phyloP scores from a whole-genome alignment of 1,284 basidiomycete species.

The Leccinum griseonigrum region DNA sequence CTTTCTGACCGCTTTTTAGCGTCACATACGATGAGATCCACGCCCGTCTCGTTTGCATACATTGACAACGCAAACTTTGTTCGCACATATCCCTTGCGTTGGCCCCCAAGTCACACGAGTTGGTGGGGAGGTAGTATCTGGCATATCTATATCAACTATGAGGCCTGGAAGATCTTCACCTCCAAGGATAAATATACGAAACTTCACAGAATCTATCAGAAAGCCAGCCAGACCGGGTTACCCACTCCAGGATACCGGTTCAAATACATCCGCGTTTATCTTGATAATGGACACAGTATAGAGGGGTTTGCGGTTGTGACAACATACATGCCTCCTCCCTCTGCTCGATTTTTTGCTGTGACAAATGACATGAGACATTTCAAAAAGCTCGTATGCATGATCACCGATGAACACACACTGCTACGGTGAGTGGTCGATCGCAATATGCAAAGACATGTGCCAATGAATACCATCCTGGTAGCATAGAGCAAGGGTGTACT shows the following conservation, averaged over 20 bases:
- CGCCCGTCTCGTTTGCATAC: neutral
- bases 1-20: neutral
- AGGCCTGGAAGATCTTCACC: constrained; percentile 2
- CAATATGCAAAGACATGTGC: neutral
- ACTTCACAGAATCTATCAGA: neutral
- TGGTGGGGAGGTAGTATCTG: neutral
- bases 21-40: neutral
- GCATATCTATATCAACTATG: neutral
- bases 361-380: neutral
- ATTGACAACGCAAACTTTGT: neutral
- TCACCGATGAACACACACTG: neutral
- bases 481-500: neutral
- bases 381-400: neutral
- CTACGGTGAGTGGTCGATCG: neutral
- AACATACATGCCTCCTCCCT: neutral
- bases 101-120: neutral
- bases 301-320: neutral
- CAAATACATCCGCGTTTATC: neutral
- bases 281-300: neutral
- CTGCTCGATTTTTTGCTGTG: neutral
- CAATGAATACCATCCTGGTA: neutral
- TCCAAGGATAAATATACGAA: neutral
- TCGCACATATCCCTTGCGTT: neutral
- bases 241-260: neutral
- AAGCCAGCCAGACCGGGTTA: neutral